Base-by-base conservation (phyloP, 106 monocot species). In the Agapanthus africanus region DNA sequence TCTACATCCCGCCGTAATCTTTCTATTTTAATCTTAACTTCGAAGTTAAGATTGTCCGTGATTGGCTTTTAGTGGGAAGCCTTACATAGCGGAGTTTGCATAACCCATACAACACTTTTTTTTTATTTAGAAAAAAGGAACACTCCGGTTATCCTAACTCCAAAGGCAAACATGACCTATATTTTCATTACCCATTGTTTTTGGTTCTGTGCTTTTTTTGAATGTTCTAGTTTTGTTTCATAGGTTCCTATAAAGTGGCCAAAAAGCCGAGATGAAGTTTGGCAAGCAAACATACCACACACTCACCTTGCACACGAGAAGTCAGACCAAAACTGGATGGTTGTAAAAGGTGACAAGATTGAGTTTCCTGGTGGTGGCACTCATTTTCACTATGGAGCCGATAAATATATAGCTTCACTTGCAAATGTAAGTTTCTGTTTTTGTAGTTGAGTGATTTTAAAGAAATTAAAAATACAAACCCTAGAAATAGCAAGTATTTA, bases 261-360 rank as follows among this genome's bases (percentile, higher is more conserved):
- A 63, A 82, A 76, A 76, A 93, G 89, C 61, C 76, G 90, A 60
- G 89, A 93, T 66, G 83, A 90, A 76, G 93, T 93, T 16, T 93
- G 89, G 93, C 60, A 93, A 64, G 84, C 80, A 36, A 93, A 93
- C 70, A 89, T 89, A 60, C 93, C 93, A 93, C 93, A 93, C 63
- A 89, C 93, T 16, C 89, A 89, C 73, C 89, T 89, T 69, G 93
- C 93, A 27, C 76, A 86, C 32, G 93, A 89, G 66, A 93, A 93
- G 65, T 90, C 93, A 56, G 93, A 93, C 71, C 93, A 93, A 47
- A 90, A 87, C 57, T 93, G 93, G 93, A 93, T 93, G 93, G 67
- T 93, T 83, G 93, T 81, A 26, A 78, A 80, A 59, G 89, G 89
- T 19, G 89, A 93, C 39, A 93, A 93, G 62, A 83, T 93, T 72